phyloP scores from a whole-genome alignment of 805 yeast species.

The Kodamaea sagamina region DNA sequence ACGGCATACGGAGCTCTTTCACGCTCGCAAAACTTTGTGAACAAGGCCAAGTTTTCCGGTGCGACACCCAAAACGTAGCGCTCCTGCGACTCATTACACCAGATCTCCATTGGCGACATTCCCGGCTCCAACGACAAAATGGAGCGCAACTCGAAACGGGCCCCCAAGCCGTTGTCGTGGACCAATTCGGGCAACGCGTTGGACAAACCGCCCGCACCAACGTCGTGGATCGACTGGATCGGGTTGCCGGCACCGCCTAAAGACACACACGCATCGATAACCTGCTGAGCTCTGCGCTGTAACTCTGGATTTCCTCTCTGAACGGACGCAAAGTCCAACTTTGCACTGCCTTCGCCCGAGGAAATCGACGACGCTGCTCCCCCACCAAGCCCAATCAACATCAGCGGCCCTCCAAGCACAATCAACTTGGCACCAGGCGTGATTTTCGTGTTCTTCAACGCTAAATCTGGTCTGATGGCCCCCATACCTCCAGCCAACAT shows the following conservation, averaged over 20 bases:
- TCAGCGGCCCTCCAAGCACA: slow-evolving; percentile 95
- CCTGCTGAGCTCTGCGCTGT: slow-evolving; percentile 99
- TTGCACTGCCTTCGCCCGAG: slow-evolving; percentile 96
- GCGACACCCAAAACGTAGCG: slow-evolving; percentile 94
- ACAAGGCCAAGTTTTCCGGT: slow-evolving; percentile 68
- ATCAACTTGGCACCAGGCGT: slow-evolving; percentile 90
- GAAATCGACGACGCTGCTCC: slow-evolving; percentile 98
- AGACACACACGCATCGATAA: slow-evolving; percentile 89
- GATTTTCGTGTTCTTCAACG: slow-evolving; percentile 82
- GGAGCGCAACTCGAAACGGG: slow-evolving; percentile 85
- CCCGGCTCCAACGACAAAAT: slow-evolving; percentile 92
- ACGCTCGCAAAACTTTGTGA: slow-evolving; percentile 81
- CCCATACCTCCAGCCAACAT: slow-evolving; percentile 99
- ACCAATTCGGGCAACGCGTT: slow-evolving; percentile 97
- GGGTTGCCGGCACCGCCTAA: slow-evolving; percentile 68
- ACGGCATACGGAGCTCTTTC: slow-evolving; percentile 97
- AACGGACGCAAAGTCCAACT: slow-evolving; percentile 95
- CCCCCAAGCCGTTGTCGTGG: slow-evolving; percentile 96
- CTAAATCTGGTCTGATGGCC: slow-evolving; percentile 88
- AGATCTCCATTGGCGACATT: slow-evolving; percentile 99
- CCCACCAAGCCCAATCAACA: slow-evolving; percentile 98
- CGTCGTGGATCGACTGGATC: slow-evolving; percentile 95
- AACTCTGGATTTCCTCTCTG: slow-evolving; percentile 99
- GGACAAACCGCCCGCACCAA: slow-evolving; percentile 98
- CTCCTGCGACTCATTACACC: slow-evolving; percentile 99